Evolutionary conservation across 2,329 filamentous ascomycete genomes (phyloP).

Genomic region (Ceratocystis papillata): DNA sequence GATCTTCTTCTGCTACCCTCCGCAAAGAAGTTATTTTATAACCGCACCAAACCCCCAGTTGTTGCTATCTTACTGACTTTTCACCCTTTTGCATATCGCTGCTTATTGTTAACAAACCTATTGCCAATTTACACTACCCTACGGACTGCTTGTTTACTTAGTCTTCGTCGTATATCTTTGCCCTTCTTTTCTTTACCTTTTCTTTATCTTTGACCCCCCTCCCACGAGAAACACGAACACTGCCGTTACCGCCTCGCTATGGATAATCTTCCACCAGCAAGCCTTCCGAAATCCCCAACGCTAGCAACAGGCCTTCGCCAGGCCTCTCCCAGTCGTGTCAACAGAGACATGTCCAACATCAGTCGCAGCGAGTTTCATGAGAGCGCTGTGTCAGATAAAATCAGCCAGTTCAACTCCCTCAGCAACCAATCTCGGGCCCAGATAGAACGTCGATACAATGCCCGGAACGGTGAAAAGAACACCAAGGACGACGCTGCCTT

Average conservation of each 20-base stretch:
- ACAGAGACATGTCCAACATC: constrained; percentile 36
- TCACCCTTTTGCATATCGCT: too few species aligned
- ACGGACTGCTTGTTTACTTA: neutral
- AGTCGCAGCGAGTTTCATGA: constrained; percentile 38
- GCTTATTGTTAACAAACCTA: too few species aligned
- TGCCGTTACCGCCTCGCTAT: neutral
- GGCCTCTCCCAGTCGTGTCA: constrained; percentile 54
- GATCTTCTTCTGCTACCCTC: neutral
- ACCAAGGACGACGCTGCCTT: constrained; percentile 44
- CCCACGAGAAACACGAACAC: neutral
- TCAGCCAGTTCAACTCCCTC: constrained; percentile 62
- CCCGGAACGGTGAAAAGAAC: constrained; percentile 1
- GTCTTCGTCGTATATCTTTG: neutral
- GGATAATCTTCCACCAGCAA: neutral
- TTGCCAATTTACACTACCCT: neutral
- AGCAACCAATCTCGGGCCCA: constrained; percentile 47
- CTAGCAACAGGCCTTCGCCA: constrained; percentile 37
- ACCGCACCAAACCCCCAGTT: neutral
- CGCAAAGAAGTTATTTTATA: neutral
- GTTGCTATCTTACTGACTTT: too few species aligned
- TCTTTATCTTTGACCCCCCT: neutral
- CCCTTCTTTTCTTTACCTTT: neutral
- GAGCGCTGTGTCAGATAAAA: constrained; percentile 54
- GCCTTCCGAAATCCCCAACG: neutral
- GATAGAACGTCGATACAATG: constrained; percentile 39